phyloP scores from a whole-genome alignment of 306 rosid genomes.

The Cercis canadensis region DNA sequence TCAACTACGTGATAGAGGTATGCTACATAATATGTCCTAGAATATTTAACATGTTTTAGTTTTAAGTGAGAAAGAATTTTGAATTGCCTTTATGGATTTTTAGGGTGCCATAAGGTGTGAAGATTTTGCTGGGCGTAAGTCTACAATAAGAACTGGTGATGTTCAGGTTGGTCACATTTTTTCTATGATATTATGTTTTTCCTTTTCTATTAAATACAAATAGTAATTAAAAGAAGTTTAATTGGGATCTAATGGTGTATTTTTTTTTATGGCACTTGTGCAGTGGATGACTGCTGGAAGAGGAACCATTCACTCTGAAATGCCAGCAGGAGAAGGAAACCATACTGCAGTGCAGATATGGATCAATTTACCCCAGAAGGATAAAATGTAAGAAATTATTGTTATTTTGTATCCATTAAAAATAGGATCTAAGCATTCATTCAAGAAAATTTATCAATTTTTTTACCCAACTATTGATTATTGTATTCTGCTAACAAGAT shows the following conservation, averaged over 20 bases:
- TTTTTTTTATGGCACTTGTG: background rate
- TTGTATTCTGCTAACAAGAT: background rate
- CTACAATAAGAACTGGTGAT: slow-evolving; percentile 59
- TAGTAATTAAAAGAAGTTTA: background rate
- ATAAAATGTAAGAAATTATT: slow-evolving; percentile 53
- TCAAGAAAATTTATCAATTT: no score
- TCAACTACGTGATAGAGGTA: no score
- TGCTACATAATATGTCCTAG: no score
- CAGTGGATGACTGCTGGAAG: slow-evolving; percentile 83
- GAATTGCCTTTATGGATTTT: background rate
- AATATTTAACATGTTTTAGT: no score
- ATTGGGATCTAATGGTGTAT: background rate
- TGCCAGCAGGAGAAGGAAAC: slow-evolving; percentile 67
- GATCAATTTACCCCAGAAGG: slow-evolving; percentile 58
- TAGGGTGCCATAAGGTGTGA: slow-evolving; percentile 64
- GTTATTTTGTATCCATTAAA: no score
- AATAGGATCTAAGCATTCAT: no score
- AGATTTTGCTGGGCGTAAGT: slow-evolving; percentile 67
- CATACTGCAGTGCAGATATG: slow-evolving; percentile 63
- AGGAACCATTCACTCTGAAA: slow-evolving; percentile 71
- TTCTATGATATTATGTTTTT: background rate
- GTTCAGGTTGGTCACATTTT: slow-evolving; percentile 47
- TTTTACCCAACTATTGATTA: background rate
- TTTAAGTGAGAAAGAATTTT: background rate
- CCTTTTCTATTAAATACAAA: background rate